These are phyloP conservation scores for Adansonia rubrostipa DNA, from an alignment of 441 rosid species.

Conservation along the genomic window DNA sequence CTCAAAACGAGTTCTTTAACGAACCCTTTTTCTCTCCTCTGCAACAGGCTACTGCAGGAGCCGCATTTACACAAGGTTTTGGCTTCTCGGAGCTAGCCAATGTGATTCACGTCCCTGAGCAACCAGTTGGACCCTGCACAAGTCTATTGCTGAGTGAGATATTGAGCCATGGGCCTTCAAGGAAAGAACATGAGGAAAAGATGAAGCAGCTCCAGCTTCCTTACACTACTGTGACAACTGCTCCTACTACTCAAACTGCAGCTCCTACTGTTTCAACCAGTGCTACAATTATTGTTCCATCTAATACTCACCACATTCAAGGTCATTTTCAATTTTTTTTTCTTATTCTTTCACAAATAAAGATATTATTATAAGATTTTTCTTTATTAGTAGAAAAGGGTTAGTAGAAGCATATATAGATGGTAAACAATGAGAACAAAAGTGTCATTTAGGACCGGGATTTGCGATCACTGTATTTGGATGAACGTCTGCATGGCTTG, in stretches of 20 bases:
- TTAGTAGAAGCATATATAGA: background rate
- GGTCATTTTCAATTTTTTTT: slow-evolving; percentile 41
- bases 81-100: slow-evolving; percentile 60
- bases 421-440: slow-evolving; percentile 20
- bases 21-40: slow-evolving; percentile 65
- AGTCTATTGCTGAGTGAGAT: slow-evolving; percentile 75
- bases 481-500: slow-evolving; percentile 60
- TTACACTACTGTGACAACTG: slow-evolving; percentile 34
- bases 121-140: slow-evolving; percentile 62
- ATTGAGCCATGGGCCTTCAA: slow-evolving; percentile 47
- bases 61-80: slow-evolving; percentile 58
- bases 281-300: slow-evolving; percentile 49
- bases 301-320: slow-evolving; percentile 52
- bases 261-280: slow-evolving; percentile 33
- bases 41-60: slow-evolving; percentile 41
- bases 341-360: background rate
- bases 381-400: background rate
- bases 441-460: slow-evolving; percentile 29
- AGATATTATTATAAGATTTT: background rate
- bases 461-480: slow-evolving; percentile 32
- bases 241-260: slow-evolving; percentile 26
- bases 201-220: slow-evolving; percentile 51
- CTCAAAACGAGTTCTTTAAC: slow-evolving; percentile 46
- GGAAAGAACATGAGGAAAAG: slow-evolving; percentile 51
- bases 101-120: slow-evolving; percentile 46